These are phyloP conservation scores for Haematococcus lacustris DNA, from an alignment of 139 green algal species.

Conservation along the genomic window DNA sequence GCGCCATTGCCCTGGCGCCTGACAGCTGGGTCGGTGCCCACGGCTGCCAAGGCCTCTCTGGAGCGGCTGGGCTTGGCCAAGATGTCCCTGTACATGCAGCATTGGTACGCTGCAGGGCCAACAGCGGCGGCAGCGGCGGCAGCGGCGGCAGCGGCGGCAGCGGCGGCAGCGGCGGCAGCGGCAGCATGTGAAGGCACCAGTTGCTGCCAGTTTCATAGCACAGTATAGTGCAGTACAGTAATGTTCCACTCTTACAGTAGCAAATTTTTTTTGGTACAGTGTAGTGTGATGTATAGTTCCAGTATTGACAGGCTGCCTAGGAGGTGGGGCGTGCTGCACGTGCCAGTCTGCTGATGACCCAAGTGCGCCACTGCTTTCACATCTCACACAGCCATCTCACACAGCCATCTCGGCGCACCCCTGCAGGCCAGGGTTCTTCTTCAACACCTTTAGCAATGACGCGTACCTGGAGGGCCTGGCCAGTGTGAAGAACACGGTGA, in stretches of 20 bases:
- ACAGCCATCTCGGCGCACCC: no score
- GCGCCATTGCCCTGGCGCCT: slow-evolving; percentile 77
- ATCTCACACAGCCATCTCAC: neutral
- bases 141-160: no score
- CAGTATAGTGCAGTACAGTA: no score
- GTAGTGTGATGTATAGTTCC: neutral
- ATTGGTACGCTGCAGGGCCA: neutral
- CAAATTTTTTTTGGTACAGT: neutral
- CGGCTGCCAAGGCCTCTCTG: slow-evolving; percentile 51
- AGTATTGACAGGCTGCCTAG: neutral
- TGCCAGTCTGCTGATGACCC: neutral
- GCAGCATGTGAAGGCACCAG: neutral
- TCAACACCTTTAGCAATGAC: slow-evolving; percentile 68
- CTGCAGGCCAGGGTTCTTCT: slow-evolving; percentile 62
- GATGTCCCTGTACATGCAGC: slow-evolving; percentile 51
- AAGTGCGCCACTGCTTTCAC: neutral
- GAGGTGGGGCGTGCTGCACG: neutral
- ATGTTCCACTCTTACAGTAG: neutral
- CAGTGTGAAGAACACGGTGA: slow-evolving; percentile 46
- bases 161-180: neutral
- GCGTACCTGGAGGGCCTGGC: slow-evolving; percentile 76
- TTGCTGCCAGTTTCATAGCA: neutral
- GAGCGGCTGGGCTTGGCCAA: slow-evolving; percentile 48
- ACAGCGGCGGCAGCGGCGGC: neutral
- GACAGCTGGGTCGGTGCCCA: slow-evolving; percentile 46